phyloP scores from a whole-genome alignment of 129 eudicot species.

The Tagetes patula region DNA sequence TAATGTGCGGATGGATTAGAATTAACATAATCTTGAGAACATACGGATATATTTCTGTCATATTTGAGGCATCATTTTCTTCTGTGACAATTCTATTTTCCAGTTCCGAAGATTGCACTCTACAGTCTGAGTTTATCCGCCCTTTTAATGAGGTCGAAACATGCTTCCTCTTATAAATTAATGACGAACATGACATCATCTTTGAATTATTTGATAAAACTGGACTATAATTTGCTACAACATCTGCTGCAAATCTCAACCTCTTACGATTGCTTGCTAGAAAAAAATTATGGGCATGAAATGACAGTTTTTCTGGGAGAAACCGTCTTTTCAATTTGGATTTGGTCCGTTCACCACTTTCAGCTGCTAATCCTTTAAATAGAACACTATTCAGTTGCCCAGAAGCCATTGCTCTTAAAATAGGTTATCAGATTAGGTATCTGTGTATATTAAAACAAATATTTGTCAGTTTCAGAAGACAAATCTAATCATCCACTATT shows the following conservation, averaged over 20 bases:
- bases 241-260: slow-evolving; percentile 37
- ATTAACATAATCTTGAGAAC: slow-evolving; percentile 23
- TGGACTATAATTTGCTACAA: slow-evolving; percentile 30
- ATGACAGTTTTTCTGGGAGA: slow-evolving; percentile 23
- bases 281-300: slow-evolving; percentile 25
- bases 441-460: slow-evolving; percentile 26
- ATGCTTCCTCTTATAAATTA: slow-evolving; percentile 46
- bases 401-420: slow-evolving; percentile 39
- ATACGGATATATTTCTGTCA: slow-evolving; percentile 41
- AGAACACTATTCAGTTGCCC: slow-evolving; percentile 48
- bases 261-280: slow-evolving; percentile 20
- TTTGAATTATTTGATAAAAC: slow-evolving; percentile 30
- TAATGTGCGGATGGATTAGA: not conserved
- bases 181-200: slow-evolving; percentile 37
- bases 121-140: slow-evolving; percentile 45
- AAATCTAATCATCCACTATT: slow-evolving; percentile 5
- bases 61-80: slow-evolving; percentile 28
- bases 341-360: slow-evolving; percentile 34
- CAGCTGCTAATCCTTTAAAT: slow-evolving; percentile 30
- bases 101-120: slow-evolving; percentile 45
- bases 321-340: slow-evolving; percentile 24
- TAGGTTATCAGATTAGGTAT: slow-evolving; percentile 32
- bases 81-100: slow-evolving; percentile 45
- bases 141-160: slow-evolving; percentile 27
- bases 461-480: slow-evolving; percentile 5